Base-by-base conservation (phyloP, 208 protist species). In the Crithidia sp. region DNA sequence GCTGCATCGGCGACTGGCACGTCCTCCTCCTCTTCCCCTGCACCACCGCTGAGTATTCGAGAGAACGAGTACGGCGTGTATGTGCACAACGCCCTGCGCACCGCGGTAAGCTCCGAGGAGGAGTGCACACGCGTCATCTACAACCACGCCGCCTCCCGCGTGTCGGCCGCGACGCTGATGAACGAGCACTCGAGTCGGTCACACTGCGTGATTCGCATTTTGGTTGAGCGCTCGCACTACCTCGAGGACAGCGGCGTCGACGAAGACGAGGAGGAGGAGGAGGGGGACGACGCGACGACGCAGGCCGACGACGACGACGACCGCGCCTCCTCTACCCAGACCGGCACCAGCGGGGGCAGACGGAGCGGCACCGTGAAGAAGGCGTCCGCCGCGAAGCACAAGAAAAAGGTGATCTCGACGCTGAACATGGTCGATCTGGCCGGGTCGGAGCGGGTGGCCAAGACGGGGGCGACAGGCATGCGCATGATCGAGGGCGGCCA, bases 351-450 rank as follows among this genome's bases (percentile, higher is more conserved):
- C 52, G 53, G 53, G 0, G 28, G 28, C 0, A 39, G 65, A 40
- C 52, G 17, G 9, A 47, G 50, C 0, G 63, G 63, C 62, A 8
- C 28, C 36, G 39, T 2, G 44, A 76, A 70, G 62, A 71, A 6
- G 37, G 49, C n/a, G 36, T 17, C 45, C n/a, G 2, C 58, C 13
- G 55, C 47, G 7, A 79, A 66, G 50, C 67, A 79, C 67, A 75
- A 67, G 58, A 81, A 83, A 67, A 88, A 79, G 45, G 45, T 84
- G 10, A 66, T 88, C n/a, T 82, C 84, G 2, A 85, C 81, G 16
- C 77, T 98, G 58, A 98, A 98, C 74, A 73, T 99, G 40, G 97
- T 99, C 10, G 98, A 99, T 89, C 59, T 93, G 13, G 94, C 96
- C 3, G 91, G 95, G 4, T 98, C 97, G 5, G 77, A 96, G 67